A percentile compares a stretch with the other conserved stretches of the same genome.
Conservation (phyloP, 805 yeast species). For the Wickerhamomyces ciferrii region DNA sequence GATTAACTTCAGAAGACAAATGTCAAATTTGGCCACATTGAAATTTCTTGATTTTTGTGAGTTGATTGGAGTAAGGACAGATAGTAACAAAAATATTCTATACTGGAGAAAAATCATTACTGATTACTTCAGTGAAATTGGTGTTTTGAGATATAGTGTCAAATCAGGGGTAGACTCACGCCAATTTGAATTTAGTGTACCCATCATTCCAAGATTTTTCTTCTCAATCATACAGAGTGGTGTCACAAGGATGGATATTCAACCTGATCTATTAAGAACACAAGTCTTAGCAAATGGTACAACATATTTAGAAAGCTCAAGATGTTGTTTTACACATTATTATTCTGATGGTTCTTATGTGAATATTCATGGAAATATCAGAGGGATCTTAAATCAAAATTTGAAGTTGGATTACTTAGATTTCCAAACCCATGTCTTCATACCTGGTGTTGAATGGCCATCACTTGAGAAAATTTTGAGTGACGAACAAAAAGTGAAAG, state of each 20-base stretch:
- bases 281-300: slow-evolving; percentile 48
- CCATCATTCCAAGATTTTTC: slow-evolving; percentile 61
- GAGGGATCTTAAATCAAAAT: slow-evolving; percentile 56
- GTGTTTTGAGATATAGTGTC: slow-evolving; percentile 41
- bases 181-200: slow-evolving; percentile 59
- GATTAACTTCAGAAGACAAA: slow-evolving; percentile 29
- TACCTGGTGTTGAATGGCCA: slow-evolving; percentile 41
- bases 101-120: slow-evolving; percentile 46
- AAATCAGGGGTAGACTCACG: slow-evolving; percentile 40
- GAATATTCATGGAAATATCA: slow-evolving; percentile 53
- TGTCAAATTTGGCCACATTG: slow-evolving; percentile 45
- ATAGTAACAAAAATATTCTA: slow-evolving; percentile 35
- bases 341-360: slow-evolving; percentile 71
- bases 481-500: slow-evolving; percentile 19
- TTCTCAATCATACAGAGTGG: slow-evolving; percentile 47
- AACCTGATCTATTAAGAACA: slow-evolving; percentile 44
- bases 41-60: slow-evolving; percentile 47
- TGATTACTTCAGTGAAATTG: slow-evolving; percentile 49
- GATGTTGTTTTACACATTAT: slow-evolving; percentile 42
- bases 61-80: slow-evolving; percentile 35
- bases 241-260: slow-evolving; percentile 45
- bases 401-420: slow-evolving; percentile 72
- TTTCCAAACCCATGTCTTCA: slow-evolving; percentile 41
- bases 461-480: slow-evolving; percentile 36
- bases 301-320: slow-evolving; percentile 47